Evolutionary conservation across 257 asterid species (phyloP).

Genomic region (Petunia secreta): DNA sequence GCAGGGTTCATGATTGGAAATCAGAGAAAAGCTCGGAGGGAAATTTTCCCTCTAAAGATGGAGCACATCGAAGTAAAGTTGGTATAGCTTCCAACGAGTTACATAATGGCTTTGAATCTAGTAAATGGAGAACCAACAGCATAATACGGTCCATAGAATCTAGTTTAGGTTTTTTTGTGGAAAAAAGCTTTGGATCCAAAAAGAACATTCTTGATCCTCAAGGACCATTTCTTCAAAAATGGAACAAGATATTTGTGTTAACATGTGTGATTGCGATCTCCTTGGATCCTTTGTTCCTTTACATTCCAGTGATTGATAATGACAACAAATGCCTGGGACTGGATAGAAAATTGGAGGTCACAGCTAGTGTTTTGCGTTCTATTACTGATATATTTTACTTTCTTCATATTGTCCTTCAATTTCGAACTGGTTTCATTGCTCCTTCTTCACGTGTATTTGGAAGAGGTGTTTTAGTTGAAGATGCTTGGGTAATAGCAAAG

Average conservation of each 20-base stretch:
- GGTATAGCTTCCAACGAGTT: slow-evolving; percentile 56
- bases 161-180: slow-evolving; percentile 46
- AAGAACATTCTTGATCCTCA: slow-evolving; percentile 87
- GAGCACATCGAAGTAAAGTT: slow-evolving; percentile 42
- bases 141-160: slow-evolving; percentile 64
- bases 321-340: slow-evolving; percentile 76
- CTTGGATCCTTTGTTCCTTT: slow-evolving; percentile 92
- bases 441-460: slow-evolving; percentile 97
- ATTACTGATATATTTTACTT: slow-evolving; percentile 87
- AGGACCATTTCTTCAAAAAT: slow-evolving; percentile 86
- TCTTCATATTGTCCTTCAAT: slow-evolving; percentile 85
- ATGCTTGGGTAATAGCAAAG: slow-evolving; percentile 91
- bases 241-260: slow-evolving; percentile 93
- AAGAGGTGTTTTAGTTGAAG: slow-evolving; percentile 94
- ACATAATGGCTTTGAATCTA: slow-evolving; percentile 53
- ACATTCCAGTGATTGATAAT: slow-evolving; percentile 72
- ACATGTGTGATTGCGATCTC: slow-evolving; percentile 88
- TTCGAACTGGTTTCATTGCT: slow-evolving; percentile 92
- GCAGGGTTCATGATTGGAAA: slow-evolving; percentile 84
- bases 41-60: slow-evolving; percentile 41
- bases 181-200: slow-evolving; percentile 52
- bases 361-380: slow-evolving; percentile 77
- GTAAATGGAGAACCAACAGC: slow-evolving; percentile 59
- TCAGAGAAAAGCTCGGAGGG: slow-evolving; percentile 60
- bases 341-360: slow-evolving; percentile 69